These are phyloP conservation scores for Vitis hybrid DNA, from an alignment of 177 flowering plant species.

Conservation along the genomic window DNA sequence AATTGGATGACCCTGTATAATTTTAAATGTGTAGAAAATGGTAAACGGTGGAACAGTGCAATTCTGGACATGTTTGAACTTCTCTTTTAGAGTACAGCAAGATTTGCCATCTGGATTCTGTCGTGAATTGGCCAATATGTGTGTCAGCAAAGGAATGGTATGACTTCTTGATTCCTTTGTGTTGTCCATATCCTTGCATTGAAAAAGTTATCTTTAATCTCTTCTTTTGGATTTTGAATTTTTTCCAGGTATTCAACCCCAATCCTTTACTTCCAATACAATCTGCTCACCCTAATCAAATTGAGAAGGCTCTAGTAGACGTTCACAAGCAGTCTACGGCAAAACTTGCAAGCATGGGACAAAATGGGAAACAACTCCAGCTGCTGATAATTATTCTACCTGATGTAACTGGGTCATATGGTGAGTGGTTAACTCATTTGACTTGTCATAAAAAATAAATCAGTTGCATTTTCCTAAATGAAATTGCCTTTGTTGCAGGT, in stretches of 20 bases:
- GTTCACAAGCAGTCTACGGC: constrained; percentile 27
- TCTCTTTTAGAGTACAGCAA: constrained; percentile 32
- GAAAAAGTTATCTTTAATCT: background rate
- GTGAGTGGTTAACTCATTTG: constrained; percentile 31
- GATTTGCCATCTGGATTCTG: constrained; percentile 31
- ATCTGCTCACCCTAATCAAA: constrained; percentile 21
- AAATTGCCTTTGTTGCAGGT: constrained; percentile 34
- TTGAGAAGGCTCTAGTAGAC: constrained; percentile 49
- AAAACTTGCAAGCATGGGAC: constrained; percentile 14
- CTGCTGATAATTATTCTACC: constrained; percentile 73
- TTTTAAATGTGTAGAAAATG: constrained; percentile 58
- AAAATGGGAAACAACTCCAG: constrained; percentile 39
- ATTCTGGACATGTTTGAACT: constrained; percentile 62
- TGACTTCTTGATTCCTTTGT: background rate
- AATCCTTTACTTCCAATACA: constrained; percentile 41
- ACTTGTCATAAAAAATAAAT: too few relatives aligned
- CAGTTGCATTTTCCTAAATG: background rate
- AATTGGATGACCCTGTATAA: background rate
- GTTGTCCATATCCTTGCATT: background rate
- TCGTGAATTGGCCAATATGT: constrained; percentile 48
- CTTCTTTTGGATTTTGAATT: background rate
- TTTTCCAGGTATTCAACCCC: constrained; percentile 39
- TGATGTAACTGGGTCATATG: constrained; percentile 66
- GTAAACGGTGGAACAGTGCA: constrained; percentile 59
- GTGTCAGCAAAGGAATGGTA: constrained; percentile 83